A percentile compares a stretch with the other conserved stretches of the same genome.
phyloP scores from a whole-genome alignment of 768 basidiomycete species.

The Termitomyces sp. region DNA sequence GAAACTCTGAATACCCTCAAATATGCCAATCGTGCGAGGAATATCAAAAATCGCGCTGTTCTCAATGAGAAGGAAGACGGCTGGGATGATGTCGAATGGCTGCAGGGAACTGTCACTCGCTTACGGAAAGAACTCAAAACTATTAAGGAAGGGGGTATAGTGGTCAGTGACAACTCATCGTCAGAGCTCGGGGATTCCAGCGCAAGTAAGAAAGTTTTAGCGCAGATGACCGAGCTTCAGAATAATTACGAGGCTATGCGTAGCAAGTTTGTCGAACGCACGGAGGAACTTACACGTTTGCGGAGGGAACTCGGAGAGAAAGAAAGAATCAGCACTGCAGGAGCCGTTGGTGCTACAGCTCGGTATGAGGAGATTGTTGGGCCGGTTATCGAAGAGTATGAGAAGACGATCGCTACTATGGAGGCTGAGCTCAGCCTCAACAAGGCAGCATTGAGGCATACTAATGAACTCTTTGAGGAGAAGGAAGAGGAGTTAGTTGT shows the following conservation, averaged over 20 bases:
- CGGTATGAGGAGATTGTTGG: slow-evolving; percentile 93
- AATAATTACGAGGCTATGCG: slow-evolving; percentile 82
- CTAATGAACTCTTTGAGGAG: slow-evolving; percentile 90
- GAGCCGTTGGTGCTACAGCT: slow-evolving; percentile 60
- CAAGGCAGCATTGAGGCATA: slow-evolving; percentile 79
- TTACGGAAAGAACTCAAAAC: slow-evolving; percentile 82
- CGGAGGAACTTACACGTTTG: slow-evolving; percentile 79
- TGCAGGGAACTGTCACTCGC: slow-evolving; percentile 81
- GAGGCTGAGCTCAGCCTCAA: slow-evolving; percentile 89
- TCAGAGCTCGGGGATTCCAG: slow-evolving; percentile 42
- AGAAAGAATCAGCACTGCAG: slow-evolving; percentile 53
- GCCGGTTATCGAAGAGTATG: slow-evolving; percentile 97
- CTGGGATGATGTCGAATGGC: slow-evolving; percentile 97
- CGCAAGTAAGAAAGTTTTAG: slow-evolving; percentile 69
- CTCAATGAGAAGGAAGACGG: slow-evolving; percentile 95
- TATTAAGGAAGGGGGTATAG: slow-evolving; percentile 62
- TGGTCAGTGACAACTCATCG: slow-evolving; percentile 21
- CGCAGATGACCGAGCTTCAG: slow-evolving; percentile 79
- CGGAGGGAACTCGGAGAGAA: slow-evolving; percentile 74
- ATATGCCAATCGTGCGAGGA: slow-evolving; percentile 94
- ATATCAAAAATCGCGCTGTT: slow-evolving; percentile 93
- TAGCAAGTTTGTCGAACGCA: slow-evolving; percentile 81
- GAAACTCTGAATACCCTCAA: slow-evolving; percentile 96
- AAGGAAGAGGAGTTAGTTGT: slow-evolving; percentile 75
- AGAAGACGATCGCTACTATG: slow-evolving; percentile 92